Evolutionary conservation across 2,329 filamentous ascomycete species (phyloP), one percentile per base, ranked within the genome.

Genomic region (Pyrenochaeta sp.): DNA sequence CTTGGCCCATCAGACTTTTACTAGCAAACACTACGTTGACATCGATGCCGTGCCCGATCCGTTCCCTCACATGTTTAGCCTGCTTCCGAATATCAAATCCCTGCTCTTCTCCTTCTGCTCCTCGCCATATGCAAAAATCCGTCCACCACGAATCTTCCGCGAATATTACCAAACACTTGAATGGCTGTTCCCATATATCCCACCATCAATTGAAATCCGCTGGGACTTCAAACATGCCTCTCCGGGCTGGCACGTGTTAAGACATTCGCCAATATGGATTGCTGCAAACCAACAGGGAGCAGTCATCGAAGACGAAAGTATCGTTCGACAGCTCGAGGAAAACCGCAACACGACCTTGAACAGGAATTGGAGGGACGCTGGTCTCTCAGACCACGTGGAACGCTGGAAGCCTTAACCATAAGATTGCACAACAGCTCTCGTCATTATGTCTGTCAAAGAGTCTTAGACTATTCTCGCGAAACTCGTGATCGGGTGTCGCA

Each of bases 51-150:
- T 41, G 22, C 11, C 22, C 13, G 28, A 39, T 6, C 40, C 41
- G 3, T 38, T 57, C 41, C 41, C 32, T 6, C 38, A 41, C 3
- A 43, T 55, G 7, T 44, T 47, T 8, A 15, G 23, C 6, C 40
- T 51, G 9, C 39, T 58, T 9, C 48, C 46, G 6, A 48, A 44
- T 13, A 45, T 58, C 5, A 18, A 26, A 0, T 24, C 40, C 1
- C 15, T 53, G 0, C 23, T 55, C 22, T 36, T 58, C 22, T 44
- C 51, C 1, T 51, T 46, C 24, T 19, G 15, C 11, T 13, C 20
- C 8, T 13, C 21, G 10, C 6, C 27, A 8, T 22, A 21, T 7
- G 20, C 28, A 7, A 24, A 22, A 4, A 21, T 27, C 8, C 11
- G 19, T 17, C 20, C 34, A 1, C 7, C 15, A 8, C 32, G 39